These are phyloP conservation scores for Ramalina intermedia DNA, from an alignment of 495 filamentous ascomycete genomes.

Conservation along the genomic window DNA sequence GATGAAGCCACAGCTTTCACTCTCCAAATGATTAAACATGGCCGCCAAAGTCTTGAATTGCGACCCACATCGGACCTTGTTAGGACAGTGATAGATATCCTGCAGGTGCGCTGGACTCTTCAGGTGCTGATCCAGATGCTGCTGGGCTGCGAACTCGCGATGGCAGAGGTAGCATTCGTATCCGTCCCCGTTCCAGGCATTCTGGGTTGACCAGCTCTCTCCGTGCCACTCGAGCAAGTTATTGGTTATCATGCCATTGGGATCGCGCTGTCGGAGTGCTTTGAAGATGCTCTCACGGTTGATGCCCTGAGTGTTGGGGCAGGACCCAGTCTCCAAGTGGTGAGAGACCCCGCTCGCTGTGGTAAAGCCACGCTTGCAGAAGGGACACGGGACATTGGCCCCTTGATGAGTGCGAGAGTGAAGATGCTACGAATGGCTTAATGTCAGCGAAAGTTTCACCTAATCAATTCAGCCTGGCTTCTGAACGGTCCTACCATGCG, in stretches of 20 bases:
- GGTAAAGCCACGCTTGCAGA: conserved; percentile 26
- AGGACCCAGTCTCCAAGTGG: conserved; percentile 32
- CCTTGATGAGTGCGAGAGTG: conserved; percentile 29
- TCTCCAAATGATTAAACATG: conserved; percentile 42
- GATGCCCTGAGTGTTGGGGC: conserved; percentile 19
- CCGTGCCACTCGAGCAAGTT: conserved; percentile 26
- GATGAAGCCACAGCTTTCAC: conserved; percentile 34
- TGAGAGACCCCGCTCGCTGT: conserved; percentile 29
- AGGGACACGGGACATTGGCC: conserved; percentile 23
- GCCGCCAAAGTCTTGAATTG: conserved; percentile 33
- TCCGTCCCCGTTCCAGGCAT: conserved; percentile 24
- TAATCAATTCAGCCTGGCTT: background rate
- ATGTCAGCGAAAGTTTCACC: conserved; percentile 1
- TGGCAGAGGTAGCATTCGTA: conserved; percentile 37
- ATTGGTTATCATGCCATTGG: conserved; percentile 26
- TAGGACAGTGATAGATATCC: conserved; percentile 40
- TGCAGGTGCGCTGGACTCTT: conserved; percentile 29
- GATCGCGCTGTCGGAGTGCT: conserved; percentile 33
- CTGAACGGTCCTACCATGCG: conserved; percentile 19
- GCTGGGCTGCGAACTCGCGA: conserved; percentile 15
- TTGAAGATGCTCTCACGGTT: conserved; percentile 33
- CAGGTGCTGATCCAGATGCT: conserved; percentile 21
- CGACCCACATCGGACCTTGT: conserved; percentile 22
- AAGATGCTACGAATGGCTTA: conserved; percentile 22
- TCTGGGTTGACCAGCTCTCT: conserved; percentile 10